These are phyloP conservation scores for Colletotrichum siamense DNA, from an alignment of 2,329 filamentous ascomycete genomes.

Conservation along the genomic window DNA sequence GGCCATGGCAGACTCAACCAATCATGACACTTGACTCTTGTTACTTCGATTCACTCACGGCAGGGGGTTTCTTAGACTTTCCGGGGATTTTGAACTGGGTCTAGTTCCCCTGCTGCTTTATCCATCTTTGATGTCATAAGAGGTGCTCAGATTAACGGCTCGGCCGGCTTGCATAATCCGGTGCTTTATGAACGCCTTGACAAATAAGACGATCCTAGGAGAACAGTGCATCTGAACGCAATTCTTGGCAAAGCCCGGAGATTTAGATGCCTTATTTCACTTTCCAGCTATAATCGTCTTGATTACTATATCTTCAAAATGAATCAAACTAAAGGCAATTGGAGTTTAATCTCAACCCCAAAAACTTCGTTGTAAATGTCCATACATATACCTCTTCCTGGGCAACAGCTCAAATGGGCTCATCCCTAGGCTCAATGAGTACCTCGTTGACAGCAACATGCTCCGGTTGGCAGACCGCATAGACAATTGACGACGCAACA, in stretches of 20 bases:
- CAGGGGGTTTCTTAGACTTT: background rate
- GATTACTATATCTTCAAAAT: background rate
- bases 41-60: background rate
- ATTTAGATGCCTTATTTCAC: background rate
- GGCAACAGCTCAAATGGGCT: conserved; percentile 64
- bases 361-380: background rate
- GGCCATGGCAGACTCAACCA: background rate
- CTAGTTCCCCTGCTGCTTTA: conserved; percentile 1
- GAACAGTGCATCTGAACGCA: background rate
- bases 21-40: background rate
- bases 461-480: conserved; percentile 74
- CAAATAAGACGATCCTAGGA: background rate
- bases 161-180: background rate
- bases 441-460: conserved; percentile 84
- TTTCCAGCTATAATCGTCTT: background rate
- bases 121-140: background rate
- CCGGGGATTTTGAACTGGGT: background rate
- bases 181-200: background rate
- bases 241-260: background rate
- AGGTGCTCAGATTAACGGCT: background rate
- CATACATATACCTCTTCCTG: background rate
- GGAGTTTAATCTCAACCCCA: background rate
- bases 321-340: background rate
- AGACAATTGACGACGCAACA: conserved; percentile 75
- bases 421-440: conserved; percentile 77